Evolutionary conservation across 2,329 filamentous ascomycete genomes (phyloP), one percentile per base, ranked within the genome.

Genomic region (Diaporthe nobilis): DNA sequence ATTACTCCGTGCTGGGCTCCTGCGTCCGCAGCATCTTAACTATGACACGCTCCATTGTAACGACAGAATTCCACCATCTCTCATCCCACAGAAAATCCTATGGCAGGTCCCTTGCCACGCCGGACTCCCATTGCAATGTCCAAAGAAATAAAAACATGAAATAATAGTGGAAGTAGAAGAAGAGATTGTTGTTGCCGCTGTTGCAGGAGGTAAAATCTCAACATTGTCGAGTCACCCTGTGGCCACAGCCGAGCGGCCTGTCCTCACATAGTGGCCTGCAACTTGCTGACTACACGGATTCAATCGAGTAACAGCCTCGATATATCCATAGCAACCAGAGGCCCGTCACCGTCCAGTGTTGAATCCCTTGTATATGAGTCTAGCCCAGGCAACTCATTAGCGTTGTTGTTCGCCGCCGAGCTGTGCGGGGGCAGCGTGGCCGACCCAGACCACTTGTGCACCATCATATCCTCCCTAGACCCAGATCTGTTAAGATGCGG

Each of bases 291-390:
- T 13, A 9, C 42, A 37, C 34, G n/a, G 15, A 15, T 60, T 44
- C 63, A 72, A 65, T 92, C 89, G n/a, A 92, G 84, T 3, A 92
- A 81, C 2, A 92, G 84, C 17, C 90, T 87, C 22, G 90, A 90
- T 61, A 92, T 91, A 71, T 91, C 90, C 90, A 92, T 92, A 80
- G 92, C 90, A 22, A 89, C 87, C 12, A 85, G 83, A 34, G 31
- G 49, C 15, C 72, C 73, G 13, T 77, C 76, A 22, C 70, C 73
- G 7, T 77, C 76, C 20, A 77, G n/a, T 6, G 71, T 49, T 2
- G 81, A 75, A 31, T 77, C 76, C 31, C 73, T 75, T 17, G 76
- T 37, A 25, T 75, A 71, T 10, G 73, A 67, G 25, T 77, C 76
- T 63, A 73, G 31, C 1, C 76, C 73, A 20, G 76, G 71, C 63